Base-by-base conservation (phyloP, 148 eudicot genomes). In the Vaccinium vitisidaea region DNA sequence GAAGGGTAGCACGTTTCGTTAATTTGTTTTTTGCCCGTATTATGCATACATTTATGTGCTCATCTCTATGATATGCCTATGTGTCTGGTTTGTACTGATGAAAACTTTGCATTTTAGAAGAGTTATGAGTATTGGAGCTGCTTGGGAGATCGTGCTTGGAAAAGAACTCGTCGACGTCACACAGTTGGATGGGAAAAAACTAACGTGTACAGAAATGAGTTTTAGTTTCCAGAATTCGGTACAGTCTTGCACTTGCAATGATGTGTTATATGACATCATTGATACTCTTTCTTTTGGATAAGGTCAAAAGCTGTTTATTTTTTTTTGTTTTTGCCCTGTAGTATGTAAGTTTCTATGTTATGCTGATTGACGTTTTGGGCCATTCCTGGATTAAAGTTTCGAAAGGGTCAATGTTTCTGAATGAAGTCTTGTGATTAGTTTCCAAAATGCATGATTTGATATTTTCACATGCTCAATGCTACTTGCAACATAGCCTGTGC, bases 141-240 rank as follows among this genome's bases (percentile, higher is more conserved):
- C 32, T 39, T 58, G 25, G 52, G 30, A 55, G 50, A 6, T 25
- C 9, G 25, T 84, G 52, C 18, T 25, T 15, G 6, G 43, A 25
- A 50, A 1, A 75, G 32, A 87, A 80, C 59, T 84, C 56, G 88
- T 84, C 78, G 81, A 87, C 63, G 23, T 86, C 43, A 23, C 69
- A 27, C 6, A 61, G 36, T 53, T 75, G 75, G 69, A 79, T 25
- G 82, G 83, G 83, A 79, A 15, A 16, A 53, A 25, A 50, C 70
- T 39, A 32, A 54, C 70, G 52, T 84, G 84, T 74, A 84, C 75
- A 87, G 83, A 80, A 63, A 73, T 61, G 50, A 67, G 52, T 59
- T 63, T 48, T 79, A 46, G 21, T 59, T 78, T 83, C 80, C 83
- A 53, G 67, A 79, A 48, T 83, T 69, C 84, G 86, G 86, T 86